Percentiles rank a stretch among this genome's conserved stretches.
Evolutionary conservation across 768 basidiomycete genomes (phyloP).

Genomic region (Mycena vitilis): DNA sequence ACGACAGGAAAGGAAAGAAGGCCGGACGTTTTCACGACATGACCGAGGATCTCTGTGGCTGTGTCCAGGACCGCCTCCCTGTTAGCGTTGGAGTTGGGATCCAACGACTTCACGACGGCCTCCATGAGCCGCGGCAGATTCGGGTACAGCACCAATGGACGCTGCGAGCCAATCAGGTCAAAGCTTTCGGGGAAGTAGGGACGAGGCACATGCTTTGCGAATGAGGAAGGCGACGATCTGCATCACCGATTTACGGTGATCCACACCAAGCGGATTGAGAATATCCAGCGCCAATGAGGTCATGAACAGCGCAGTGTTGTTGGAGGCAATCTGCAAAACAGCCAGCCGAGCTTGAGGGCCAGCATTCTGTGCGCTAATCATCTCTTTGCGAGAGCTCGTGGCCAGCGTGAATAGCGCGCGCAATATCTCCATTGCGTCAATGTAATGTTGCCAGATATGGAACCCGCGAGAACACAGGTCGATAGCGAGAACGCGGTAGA

Average conservation of each 20-base stretch:
- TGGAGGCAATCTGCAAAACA: slow-evolving; percentile 84
- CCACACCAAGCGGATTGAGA: slow-evolving; percentile 76
- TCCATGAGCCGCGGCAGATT: slow-evolving; percentile 90
- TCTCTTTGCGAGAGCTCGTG: slow-evolving; percentile 77
- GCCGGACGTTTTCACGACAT: slow-evolving; percentile 91
- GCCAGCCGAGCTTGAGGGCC: slow-evolving; percentile 85
- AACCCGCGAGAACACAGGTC: slow-evolving; percentile 94
- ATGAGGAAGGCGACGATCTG: slow-evolving; percentile 95
- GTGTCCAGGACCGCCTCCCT: slow-evolving; percentile 90
- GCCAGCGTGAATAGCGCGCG: slow-evolving; percentile 86
- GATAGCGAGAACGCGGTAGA: slow-evolving; percentile 79
- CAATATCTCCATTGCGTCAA: slow-evolving; percentile 90
- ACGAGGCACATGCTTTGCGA: slow-evolving; percentile 69
- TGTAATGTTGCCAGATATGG: slow-evolving; percentile 92
- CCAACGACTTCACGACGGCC: slow-evolving; percentile 95
- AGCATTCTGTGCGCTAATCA: slow-evolving; percentile 73
- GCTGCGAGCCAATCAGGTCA: slow-evolving; percentile 52
- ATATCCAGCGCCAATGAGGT: slow-evolving; percentile 93
- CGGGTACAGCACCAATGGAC: slow-evolving; percentile 86
- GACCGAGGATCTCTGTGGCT: slow-evolving; percentile 93
- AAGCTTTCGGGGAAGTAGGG: not conserved
- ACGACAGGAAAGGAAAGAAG: not conserved
- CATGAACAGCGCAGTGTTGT: slow-evolving; percentile 92
- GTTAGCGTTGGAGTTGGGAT: slow-evolving; percentile 83
- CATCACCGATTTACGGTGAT: slow-evolving; percentile 88